Conservation (phyloP, 1,284 basidiomycete species). For the Heterobasidion occidentale region DNA sequence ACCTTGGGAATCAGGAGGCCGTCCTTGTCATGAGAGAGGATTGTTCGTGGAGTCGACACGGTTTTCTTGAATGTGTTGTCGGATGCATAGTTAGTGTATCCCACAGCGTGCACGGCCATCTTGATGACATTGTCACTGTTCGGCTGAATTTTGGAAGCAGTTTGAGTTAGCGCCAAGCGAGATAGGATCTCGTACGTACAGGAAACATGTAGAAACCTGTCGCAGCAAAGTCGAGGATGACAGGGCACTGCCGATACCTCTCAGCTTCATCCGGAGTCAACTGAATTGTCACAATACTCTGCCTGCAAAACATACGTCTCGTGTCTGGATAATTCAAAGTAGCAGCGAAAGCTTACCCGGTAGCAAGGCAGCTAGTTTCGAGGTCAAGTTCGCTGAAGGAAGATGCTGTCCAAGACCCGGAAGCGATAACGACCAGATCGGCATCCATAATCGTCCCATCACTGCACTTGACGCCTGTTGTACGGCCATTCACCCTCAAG, state of each 20-base stretch:
- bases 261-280: constrained; percentile 63
- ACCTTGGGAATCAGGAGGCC: constrained; percentile 59
- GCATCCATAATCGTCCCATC: constrained; percentile 53
- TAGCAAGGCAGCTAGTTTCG: constrained; percentile 49
- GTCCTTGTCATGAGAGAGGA: constrained; percentile 47
- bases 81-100: constrained; percentile 44
- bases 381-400: constrained; percentile 57
- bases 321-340: background rate
- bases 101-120: constrained; percentile 62
- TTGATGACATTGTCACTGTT: constrained; percentile 66
- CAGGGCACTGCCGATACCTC: constrained; percentile 56
- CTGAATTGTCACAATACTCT: constrained; percentile 71
- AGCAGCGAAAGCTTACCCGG: constrained; percentile 42
- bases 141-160: constrained; percentile 37
- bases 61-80: constrained; percentile 2
- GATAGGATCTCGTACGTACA: constrained; percentile 31
- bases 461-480: constrained; percentile 55
- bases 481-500: constrained; percentile 25
- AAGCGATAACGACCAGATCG: constrained; percentile 55
- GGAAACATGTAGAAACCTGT: constrained; percentile 74
- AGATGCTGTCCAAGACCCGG: constrained; percentile 81
- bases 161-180: background rate
- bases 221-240: constrained; percentile 57
- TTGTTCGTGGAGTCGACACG: constrained; percentile 63
- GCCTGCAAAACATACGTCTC: constrained; percentile 33